phyloP scores from a whole-genome alignment of 371 early-diverging fungal genomes.

The Mucor velutinosus region DNA sequence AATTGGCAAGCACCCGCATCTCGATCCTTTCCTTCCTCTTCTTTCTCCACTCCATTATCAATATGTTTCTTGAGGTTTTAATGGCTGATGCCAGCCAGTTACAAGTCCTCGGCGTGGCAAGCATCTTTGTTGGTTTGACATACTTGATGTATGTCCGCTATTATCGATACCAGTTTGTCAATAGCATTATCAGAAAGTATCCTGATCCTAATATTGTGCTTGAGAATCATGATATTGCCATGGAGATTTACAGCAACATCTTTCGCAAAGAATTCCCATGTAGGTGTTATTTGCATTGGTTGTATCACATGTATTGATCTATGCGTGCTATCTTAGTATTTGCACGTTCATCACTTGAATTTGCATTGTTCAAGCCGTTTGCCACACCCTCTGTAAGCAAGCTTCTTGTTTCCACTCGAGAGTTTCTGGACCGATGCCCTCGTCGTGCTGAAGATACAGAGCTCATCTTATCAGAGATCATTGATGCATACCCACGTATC shows the following conservation, averaged over 20 bases:
- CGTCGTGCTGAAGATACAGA: conserved; percentile 56
- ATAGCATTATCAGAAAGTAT: conserved; percentile 39
- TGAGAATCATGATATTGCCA: conserved; percentile 38
- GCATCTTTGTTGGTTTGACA: neutral
- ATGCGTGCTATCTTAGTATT: conserved; percentile 9
- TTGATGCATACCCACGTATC: conserved; percentile 41
- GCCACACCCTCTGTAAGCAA: conserved; percentile 55
- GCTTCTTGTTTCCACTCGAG: conserved; percentile 45
- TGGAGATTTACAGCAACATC: conserved; percentile 36
- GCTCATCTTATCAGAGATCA: conserved; percentile 44
- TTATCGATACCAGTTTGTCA: conserved; percentile 34
- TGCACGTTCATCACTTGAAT: conserved; percentile 37
- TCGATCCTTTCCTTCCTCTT: neutral
- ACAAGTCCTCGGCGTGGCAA: neutral
- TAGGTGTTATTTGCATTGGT: conserved; percentile 4
- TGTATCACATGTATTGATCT: neutral
- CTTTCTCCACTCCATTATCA: too few relatives aligned
- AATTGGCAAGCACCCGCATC: neutral
- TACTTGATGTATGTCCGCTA: conserved; percentile 45
- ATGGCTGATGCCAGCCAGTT: neutral
- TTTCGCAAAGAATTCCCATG: conserved; percentile 50
- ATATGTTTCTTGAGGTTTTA: conserved; percentile 3
- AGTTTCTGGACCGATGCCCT: conserved; percentile 36
- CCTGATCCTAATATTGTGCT: conserved; percentile 50
- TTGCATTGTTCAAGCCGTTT: conserved; percentile 57